Percentiles rank a stretch among this genome's conserved stretches.
Evolutionary conservation across 2,329 filamentous ascomycete species (phyloP).

Genomic region (Graphilbum fragrans): DNA sequence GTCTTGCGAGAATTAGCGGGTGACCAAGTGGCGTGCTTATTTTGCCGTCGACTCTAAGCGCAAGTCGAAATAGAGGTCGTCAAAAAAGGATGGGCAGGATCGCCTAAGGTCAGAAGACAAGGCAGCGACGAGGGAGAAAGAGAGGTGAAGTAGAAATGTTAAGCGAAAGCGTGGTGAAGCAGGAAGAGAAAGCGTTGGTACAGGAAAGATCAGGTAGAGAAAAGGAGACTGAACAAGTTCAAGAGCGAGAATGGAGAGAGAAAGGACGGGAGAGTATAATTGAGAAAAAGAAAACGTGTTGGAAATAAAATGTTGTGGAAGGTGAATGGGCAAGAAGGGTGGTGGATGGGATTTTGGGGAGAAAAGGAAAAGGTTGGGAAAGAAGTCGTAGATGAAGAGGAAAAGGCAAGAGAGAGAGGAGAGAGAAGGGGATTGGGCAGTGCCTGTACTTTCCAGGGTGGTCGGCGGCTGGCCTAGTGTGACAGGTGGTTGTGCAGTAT

Average conservation of each 20-base stretch:
- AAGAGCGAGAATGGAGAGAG: no score
- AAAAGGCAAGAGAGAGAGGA: conserved; percentile 1
- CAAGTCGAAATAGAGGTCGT: no score
- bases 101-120: neutral
- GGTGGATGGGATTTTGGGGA: neutral
- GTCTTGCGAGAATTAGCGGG: neutral
- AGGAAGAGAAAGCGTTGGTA: no score
- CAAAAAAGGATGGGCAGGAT: no score
- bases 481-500: neutral
- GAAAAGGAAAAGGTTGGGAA: conserved; percentile 1
- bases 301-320: neutral
- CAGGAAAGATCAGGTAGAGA: no score
- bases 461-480: neutral
- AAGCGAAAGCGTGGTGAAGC: no score
- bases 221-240: no score
- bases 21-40: neutral
- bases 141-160: neutral
- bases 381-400: neutral
- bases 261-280: no score
- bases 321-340: neutral
- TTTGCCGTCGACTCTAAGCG: neutral
- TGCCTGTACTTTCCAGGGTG: no score
- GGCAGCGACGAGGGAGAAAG: neutral
- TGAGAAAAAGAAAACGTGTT: neutral
- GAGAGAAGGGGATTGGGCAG: neutral